A percentile compares a stretch with the other conserved stretches of the same genome.
Evolutionary conservation across 1,284 basidiomycete genomes (phyloP).

Genomic region (Bondarzewia mesenterica): DNA sequence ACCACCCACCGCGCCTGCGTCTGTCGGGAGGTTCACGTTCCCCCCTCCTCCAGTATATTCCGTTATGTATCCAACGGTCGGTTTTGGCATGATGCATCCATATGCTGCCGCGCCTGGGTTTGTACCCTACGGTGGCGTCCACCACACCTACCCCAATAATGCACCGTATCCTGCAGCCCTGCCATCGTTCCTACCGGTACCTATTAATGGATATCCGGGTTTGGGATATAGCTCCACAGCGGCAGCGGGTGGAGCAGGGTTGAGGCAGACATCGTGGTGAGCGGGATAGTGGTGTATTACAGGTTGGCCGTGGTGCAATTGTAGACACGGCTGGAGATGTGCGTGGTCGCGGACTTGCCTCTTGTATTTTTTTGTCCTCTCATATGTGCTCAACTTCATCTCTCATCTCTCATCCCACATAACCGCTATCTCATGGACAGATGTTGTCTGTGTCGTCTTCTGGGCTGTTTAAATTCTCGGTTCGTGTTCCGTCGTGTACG

Average conservation of each 20-base stretch:
- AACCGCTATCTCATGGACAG: not conserved
- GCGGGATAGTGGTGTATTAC: not conserved
- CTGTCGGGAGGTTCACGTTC: slow-evolving; percentile 1
- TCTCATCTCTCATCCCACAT: not conserved
- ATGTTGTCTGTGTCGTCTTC: not conserved
- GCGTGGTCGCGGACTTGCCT: not conserved
- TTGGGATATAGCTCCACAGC: not conserved
- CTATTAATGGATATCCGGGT: not conserved
- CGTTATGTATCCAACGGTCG: not conserved
- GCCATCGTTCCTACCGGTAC: not conserved
- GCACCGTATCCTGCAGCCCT: not conserved
- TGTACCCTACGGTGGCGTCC: not conserved
- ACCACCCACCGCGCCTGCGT: not conserved
- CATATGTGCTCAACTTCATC: not conserved
- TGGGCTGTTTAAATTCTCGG: not conserved
- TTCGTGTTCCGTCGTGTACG: not conserved
- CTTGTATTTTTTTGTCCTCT: not conserved
- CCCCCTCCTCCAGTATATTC: not conserved
- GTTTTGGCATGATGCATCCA: not conserved
- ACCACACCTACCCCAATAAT: not conserved
- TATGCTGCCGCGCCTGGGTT: not conserved
- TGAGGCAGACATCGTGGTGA: not conserved
- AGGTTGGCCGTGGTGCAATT: no score
- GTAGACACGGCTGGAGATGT: not conserved
- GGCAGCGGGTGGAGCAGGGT: not conserved